These are phyloP conservation scores for Avicennia marina DNA, from an alignment of 257 asterid genomes.

Conservation along the genomic window DNA sequence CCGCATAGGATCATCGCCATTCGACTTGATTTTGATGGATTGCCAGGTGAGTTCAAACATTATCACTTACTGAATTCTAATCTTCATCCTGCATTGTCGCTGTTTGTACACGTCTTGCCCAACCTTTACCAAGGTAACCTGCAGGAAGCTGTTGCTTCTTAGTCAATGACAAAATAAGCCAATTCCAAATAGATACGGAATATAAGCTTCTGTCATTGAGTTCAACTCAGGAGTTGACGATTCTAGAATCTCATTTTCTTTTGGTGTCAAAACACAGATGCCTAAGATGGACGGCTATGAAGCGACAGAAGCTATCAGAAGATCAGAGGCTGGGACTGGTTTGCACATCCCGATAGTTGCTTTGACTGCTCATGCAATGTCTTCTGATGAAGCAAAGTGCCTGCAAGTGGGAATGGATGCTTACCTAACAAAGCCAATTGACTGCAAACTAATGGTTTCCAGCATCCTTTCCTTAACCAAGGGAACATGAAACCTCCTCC, in stretches of 20 bases:
- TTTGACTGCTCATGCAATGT: constrained; percentile 94
- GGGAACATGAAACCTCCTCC: constrained; percentile 16
- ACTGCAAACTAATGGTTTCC: constrained; percentile 72
- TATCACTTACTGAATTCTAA: not conserved
- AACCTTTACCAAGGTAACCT: no score
- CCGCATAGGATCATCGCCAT: constrained; percentile 27
- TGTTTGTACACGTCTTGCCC: no score
- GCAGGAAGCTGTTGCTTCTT: no score
- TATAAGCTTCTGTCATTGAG: no score
- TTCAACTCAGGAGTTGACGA: no score
- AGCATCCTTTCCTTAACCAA: constrained; percentile 74
- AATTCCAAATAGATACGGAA: no score
- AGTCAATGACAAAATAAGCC: no score
- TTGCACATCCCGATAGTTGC: constrained; percentile 87
- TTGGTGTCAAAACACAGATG: constrained; percentile 49
- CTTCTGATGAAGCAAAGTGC: constrained; percentile 85
- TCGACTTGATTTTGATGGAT: constrained; percentile 88
- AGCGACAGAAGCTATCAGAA: constrained; percentile 83
- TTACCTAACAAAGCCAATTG: constrained; percentile 83
- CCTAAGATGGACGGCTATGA: constrained; percentile 98
- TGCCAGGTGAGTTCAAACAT: constrained; percentile 68
- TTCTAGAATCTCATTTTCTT: not conserved
- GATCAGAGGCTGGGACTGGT: constrained; percentile 50
- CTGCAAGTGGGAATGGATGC: constrained; percentile 96
- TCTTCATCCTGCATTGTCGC: no score